Evolutionary conservation across 2,329 filamentous ascomycete genomes (phyloP).

Genomic region (Fusarium oligoseptatum): DNA sequence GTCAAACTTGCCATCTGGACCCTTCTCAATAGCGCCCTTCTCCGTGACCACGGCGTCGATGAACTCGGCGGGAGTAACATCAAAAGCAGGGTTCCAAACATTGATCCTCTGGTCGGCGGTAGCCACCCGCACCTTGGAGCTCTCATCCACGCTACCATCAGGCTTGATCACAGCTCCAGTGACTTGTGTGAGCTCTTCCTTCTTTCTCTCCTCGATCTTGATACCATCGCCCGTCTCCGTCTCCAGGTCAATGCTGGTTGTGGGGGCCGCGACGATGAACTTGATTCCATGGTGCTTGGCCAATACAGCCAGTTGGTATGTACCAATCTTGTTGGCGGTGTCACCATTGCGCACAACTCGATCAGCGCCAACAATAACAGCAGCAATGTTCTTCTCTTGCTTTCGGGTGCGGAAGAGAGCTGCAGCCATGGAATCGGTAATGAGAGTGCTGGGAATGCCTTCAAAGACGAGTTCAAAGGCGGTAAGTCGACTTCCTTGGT

Average conservation of each 20-base stretch:
- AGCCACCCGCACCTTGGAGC: constrained; percentile 77
- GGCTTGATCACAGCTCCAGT: constrained; percentile 79
- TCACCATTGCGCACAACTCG: constrained; percentile 96
- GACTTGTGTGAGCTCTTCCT: constrained; percentile 86
- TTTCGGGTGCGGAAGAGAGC: constrained; percentile 79
- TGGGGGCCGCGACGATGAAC: constrained; percentile 94
- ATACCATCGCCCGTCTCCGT: constrained; percentile 85
- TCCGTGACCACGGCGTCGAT: constrained; percentile 98
- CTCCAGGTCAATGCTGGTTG: constrained; percentile 90
- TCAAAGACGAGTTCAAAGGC: constrained; percentile 98
- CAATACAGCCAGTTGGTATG: constrained; percentile 91
- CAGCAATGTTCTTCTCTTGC: constrained; percentile 76
- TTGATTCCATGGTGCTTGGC: constrained; percentile 90
- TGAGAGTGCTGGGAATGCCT: constrained; percentile 87
- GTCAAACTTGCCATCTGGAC: constrained; percentile 76
- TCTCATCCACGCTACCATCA: constrained; percentile 73
- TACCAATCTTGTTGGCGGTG: constrained; percentile 98
- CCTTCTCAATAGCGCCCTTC: constrained; percentile 86
- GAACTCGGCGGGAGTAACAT: constrained; percentile 88
- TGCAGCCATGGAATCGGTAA: constrained; percentile 97
- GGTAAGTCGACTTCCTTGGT: constrained; percentile 94
- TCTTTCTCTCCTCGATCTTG: constrained; percentile 88
- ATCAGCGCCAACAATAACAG: constrained; percentile 94
- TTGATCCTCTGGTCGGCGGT: constrained; percentile 83
- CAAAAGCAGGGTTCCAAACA: constrained; percentile 98